A percentile compares a stretch with the other conserved stretches of the same genome.
phyloP scores from a whole-genome alignment of 768 basidiomycete genomes.

The Suillus placidus region DNA sequence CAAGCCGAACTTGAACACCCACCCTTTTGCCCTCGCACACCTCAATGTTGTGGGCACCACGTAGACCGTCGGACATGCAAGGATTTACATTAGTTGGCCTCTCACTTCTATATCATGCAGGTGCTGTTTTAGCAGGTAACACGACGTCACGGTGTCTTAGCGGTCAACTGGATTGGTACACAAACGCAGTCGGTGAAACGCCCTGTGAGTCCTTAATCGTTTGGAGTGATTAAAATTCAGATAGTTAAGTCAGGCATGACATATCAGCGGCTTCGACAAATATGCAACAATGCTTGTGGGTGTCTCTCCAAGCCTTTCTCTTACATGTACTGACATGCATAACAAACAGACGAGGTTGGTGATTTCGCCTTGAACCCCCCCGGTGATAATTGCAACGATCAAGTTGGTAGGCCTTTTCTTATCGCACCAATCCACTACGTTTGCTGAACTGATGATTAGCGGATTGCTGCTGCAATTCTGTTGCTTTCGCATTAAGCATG shows the following conservation, averaged over 20 bases:
- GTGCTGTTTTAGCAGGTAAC: slow-evolving; percentile 13
- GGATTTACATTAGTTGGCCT: background rate
- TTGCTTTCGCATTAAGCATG: slow-evolving; percentile 27
- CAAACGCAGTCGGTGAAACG: slow-evolving; percentile 23
- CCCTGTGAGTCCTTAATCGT: slow-evolving; percentile 19
- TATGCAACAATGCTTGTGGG: slow-evolving; percentile 23
- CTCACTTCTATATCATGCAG: background rate
- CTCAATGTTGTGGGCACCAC: background rate
- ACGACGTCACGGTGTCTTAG: slow-evolving; percentile 22
- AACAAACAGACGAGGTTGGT: slow-evolving; percentile 2
- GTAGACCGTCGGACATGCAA: background rate
- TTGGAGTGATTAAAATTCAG: background rate
- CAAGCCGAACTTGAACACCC: background rate
- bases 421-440: background rate
- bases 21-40: background rate
- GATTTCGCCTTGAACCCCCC: background rate
- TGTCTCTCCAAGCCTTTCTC: background rate
- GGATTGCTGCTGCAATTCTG: slow-evolving; percentile 27
- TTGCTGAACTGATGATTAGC: slow-evolving; percentile 4
- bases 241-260: slow-evolving; percentile 19
- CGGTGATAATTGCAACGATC: slow-evolving; percentile 5
- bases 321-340: background rate
- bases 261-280: slow-evolving; percentile 26
- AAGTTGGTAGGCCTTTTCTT: slow-evolving; percentile 4
- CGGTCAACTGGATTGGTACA: slow-evolving; percentile 25